These are phyloP conservation scores for Dictyostelium capitatum DNA, from an alignment of 78 protist species.

Conservation along the genomic window DNA sequence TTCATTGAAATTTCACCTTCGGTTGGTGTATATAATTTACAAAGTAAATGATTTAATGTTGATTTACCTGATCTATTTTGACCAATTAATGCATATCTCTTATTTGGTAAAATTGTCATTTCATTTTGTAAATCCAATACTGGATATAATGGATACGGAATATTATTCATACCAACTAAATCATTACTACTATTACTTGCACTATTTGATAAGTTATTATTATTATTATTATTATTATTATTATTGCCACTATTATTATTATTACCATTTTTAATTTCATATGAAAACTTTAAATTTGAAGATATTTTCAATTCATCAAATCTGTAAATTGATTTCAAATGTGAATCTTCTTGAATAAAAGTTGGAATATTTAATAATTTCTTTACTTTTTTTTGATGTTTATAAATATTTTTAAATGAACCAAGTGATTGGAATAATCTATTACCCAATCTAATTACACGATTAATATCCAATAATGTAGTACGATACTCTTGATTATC, in stretches of 20 bases:
- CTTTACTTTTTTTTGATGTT: slow-evolving; percentile 76
- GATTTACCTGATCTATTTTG: slow-evolving; percentile 79
- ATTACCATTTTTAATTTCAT: slow-evolving; percentile 31
- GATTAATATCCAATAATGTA: slow-evolving; percentile 55
- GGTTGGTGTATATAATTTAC: slow-evolving; percentile 71
- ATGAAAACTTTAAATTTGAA: slow-evolving; percentile 51
- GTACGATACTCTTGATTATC: slow-evolving; percentile 62
- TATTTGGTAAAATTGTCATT: slow-evolving; percentile 60
- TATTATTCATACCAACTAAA: too few species aligned
- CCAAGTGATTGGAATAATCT: not conserved
- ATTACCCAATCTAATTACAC: slow-evolving; percentile 53
- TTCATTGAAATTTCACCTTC: slow-evolving; percentile 67
- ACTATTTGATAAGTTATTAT: too few species aligned
- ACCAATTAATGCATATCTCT: slow-evolving; percentile 77
- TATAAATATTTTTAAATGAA: slow-evolving; percentile 55
- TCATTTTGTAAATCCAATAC: slow-evolving; percentile 60
- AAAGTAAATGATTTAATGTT: slow-evolving; percentile 62
- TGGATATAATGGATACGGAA: slow-evolving; percentile 32
- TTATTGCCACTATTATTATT: too few species aligned
- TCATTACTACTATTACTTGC: too few species aligned
- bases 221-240: too few species aligned
- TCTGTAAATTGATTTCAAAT: slow-evolving; percentile 56
- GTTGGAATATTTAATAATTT: slow-evolving; percentile 73
- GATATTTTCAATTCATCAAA: slow-evolving; percentile 63
- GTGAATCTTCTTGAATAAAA: slow-evolving; percentile 70